These are phyloP conservation scores for Penicillium argentinense DNA, from an alignment of 495 filamentous ascomycete genomes.

Conservation along the genomic window DNA sequence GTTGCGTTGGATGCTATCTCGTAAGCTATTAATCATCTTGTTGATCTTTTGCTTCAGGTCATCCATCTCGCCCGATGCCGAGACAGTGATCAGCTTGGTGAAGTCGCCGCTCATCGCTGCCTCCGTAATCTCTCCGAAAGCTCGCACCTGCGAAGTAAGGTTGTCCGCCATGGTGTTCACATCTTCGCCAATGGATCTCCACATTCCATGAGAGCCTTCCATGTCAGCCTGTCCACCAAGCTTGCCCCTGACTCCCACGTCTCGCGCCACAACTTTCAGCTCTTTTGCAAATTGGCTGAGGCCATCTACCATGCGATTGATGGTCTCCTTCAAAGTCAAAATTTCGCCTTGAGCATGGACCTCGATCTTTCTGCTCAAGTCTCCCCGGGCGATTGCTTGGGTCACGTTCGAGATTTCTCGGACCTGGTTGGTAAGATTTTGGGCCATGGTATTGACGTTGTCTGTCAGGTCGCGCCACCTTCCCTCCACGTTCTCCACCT, in stretches of 20 bases:
- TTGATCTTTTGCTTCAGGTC: conserved; percentile 95
- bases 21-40: conserved; percentile 85
- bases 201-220: conserved; percentile 88
- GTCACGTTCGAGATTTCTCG: conserved; percentile 93
- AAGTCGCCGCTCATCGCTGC: conserved; percentile 89
- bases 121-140: conserved; percentile 88
- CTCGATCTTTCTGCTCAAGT: conserved; percentile 84
- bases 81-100: conserved; percentile 84
- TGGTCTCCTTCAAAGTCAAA: conserved; percentile 83
- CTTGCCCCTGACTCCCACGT: conserved; percentile 89
- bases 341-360: conserved; percentile 92
- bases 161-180: conserved; percentile 79
- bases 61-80: conserved; percentile 94
- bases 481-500: conserved; percentile 87
- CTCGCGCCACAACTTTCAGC: conserved; percentile 88
- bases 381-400: conserved; percentile 83
- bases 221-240: conserved; percentile 89
- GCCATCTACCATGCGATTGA: conserved; percentile 94
- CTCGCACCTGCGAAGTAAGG: conserved; percentile 85
- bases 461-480: conserved; percentile 91
- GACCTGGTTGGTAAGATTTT: conserved; percentile 89
- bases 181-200: conserved; percentile 91
- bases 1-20: conserved; percentile 53
- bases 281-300: conserved; percentile 89
- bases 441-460: conserved; percentile 94